Conservation (phyloP, 129 eudicot genomes). For the Flaveria bidentis region DNA sequence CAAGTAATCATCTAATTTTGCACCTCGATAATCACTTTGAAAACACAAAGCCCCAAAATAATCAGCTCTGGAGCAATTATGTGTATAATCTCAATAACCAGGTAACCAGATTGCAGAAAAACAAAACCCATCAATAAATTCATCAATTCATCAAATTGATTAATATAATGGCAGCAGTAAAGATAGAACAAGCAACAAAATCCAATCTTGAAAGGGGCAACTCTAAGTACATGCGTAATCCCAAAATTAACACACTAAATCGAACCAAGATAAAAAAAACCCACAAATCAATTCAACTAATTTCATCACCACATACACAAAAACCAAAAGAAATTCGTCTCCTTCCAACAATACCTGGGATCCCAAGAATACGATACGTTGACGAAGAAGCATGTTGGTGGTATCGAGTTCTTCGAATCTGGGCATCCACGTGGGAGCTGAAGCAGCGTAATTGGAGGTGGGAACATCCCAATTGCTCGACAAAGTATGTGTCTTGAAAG, state of each 20-base stretch:
- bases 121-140: slow-evolving; percentile 4
- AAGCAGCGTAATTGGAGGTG: slow-evolving; percentile 42
- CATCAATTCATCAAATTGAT: too few relatives aligned
- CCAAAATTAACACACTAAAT: slow-evolving; percentile 15
- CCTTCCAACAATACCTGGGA: slow-evolving; percentile 46
- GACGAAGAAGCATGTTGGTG: slow-evolving; percentile 97
- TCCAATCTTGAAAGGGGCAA: too few relatives aligned
- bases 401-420: slow-evolving; percentile 91
- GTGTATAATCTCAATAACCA: neutral
- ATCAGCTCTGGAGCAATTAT: neutral
- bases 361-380: slow-evolving; percentile 87
- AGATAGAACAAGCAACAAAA: too few relatives aligned
- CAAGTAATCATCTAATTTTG: slow-evolving; percentile 1
- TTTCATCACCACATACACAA: neutral
- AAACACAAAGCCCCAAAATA: neutral
- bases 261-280: neutral
- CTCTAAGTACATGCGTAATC: too few relatives aligned
- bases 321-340: neutral
- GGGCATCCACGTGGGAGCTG: slow-evolving; percentile 72
- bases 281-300: slow-evolving; percentile 7
- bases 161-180: too few relatives aligned
- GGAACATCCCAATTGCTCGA: slow-evolving; percentile 71
- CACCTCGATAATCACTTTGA: neutral
- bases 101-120: slow-evolving; percentile 1
- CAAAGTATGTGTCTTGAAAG: slow-evolving; percentile 34